Evolutionary conservation across 164 flowering plant genomes (phyloP), one percentile per base, ranked within the genome.

Genomic region (Amborella trichopoda): DNA sequence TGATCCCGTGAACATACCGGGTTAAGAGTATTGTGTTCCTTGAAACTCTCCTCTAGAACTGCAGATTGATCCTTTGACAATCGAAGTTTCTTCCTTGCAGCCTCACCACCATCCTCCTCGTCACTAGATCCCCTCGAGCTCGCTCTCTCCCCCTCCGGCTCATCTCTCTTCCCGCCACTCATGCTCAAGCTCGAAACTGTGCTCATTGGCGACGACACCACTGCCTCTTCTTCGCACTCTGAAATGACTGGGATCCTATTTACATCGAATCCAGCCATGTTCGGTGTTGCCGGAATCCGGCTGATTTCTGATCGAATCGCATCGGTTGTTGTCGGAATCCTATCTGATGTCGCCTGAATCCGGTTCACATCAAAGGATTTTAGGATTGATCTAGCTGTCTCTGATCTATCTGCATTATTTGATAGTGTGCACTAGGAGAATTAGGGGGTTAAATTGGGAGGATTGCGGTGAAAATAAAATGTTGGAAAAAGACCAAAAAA

Each of bases 261-360:
- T 60, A 86, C 94, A 62, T 86, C 96, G 44, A 86, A 78, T 3
- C 87, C 93, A n/a, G n/a, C n/a, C n/a, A n/a, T n/a, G n/a, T n/a
- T n/a, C n/a, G n/a, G n/a, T n/a, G n/a, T n/a, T n/a, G n/a, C n/a
- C n/a, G n/a, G n/a, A n/a, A n/a, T n/a, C n/a, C n/a, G n/a, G n/a
- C n/a, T n/a, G n/a, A n/a, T n/a, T n/a, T n/a, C n/a, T n/a, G n/a
- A n/a, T n/a, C n/a, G n/a, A n/a, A n/a, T n/a, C n/a, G n/a, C n/a
- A n/a, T n/a, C n/a, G n/a, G n/a, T n/a, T n/a, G n/a, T n/a, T n/a
- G n/a, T n/a, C n/a, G n/a, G n/a, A n/a, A n/a, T n/a, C n/a, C n/a
- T n/a, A n/a, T n/a, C n/a, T n/a, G n/a, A n/a, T n/a, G n/a, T n/a
- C n/a, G n/a, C n/a, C n/a, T n/a, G n/a, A n/a, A n/a, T n/a, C n/a